These are phyloP conservation scores for Tephrocybe sp. DNA, from an alignment of 768 basidiomycete species.

Conservation along the genomic window DNA sequence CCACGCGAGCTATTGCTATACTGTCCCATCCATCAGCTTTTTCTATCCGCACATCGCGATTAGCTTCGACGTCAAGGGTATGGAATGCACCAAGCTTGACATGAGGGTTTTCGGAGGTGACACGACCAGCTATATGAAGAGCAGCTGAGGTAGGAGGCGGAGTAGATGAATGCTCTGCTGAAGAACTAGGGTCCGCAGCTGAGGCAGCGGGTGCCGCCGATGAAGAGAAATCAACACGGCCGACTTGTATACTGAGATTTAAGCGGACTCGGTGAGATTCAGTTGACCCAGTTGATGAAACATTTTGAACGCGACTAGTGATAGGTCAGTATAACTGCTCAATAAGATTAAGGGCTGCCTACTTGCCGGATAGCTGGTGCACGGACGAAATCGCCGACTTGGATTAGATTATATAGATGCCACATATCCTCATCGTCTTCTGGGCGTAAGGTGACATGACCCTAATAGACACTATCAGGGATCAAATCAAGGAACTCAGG, in stretches of 20 bases:
- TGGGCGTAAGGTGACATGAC: conserved; percentile 90
- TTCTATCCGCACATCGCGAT: conserved; percentile 87
- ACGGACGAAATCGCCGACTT: conserved; percentile 82
- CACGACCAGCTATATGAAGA: conserved; percentile 84
- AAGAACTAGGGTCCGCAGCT: conserved; percentile 32
- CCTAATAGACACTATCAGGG: conserved; percentile 47
- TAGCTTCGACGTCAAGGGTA: conserved; percentile 89
- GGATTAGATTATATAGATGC: conserved; percentile 98
- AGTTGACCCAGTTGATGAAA: conserved; percentile 90
- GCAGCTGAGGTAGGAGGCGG: conserved; percentile 44
- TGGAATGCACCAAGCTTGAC: conserved; percentile 94
- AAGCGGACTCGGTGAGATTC: conserved; percentile 88
- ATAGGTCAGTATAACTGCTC: neutral
- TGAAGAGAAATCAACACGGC: conserved; percentile 78
- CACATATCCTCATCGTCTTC: conserved; percentile 99
- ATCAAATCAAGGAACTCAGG: conserved; percentile 22
- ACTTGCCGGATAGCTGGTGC: conserved; percentile 80
- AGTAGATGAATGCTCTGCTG: conserved; percentile 33
- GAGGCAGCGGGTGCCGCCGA: conserved; percentile 51
- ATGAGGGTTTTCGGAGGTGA: conserved; percentile 81
- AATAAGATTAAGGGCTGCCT: neutral
- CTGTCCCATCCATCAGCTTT: conserved; percentile 93
- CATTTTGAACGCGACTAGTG: conserved; percentile 78
- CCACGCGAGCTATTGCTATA: conserved; percentile 73
- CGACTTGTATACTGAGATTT: conserved; percentile 80